Base-by-base conservation (phyloP, 2,329 filamentous ascomycete species). In the Colletotrichum sp. region DNA sequence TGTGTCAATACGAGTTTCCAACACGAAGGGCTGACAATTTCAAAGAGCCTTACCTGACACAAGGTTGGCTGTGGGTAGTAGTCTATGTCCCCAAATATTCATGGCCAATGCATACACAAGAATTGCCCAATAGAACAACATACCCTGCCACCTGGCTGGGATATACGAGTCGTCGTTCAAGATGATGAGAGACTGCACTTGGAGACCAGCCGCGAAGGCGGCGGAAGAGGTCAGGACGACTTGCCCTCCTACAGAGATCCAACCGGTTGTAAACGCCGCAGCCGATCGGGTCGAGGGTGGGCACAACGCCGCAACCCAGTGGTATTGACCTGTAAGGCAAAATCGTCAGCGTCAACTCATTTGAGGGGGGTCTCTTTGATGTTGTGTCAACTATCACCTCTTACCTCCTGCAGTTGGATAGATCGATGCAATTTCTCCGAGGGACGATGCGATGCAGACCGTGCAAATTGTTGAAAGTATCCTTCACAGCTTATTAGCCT, bases 61-160 rank as follows among this genome's bases (percentile, higher is more conserved):
- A 1, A 80, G 52, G 36, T 87, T 88, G 2, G 83, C 80, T 1
- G 82, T 81, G 1, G 86, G 86, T 4, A 88, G 78, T 1, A 84
- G 67, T 28, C 78, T 83, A 0, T 82, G 81, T 0, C 86, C 87
- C 82, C 83, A 88, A 8, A 88, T 85, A 26, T 89, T 89, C 34
- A 88, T 72, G 0, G 78, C 78, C 7, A 84, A 77, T 0, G 83
- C 82, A 63, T 87, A 88, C 0, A 81, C 32, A 7, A 88, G 75
- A 0, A 88, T 78, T 2, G 85, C 82, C 87, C 87, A 89, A 78
- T 88, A 88, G 59, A 89, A 85, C 0, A 89, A 77, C 82, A 88
- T 86, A 0, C 86, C 87, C 24, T 87, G 85, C 85, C 86, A 89
- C 28, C 86, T 77, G n/a, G 82, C 57, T 0, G 87, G 85, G 0